Evolutionary conservation across 805 yeast genomes (phyloP), one percentile per base, ranked within the genome.

Genomic region (Candida sithepensis): DNA sequence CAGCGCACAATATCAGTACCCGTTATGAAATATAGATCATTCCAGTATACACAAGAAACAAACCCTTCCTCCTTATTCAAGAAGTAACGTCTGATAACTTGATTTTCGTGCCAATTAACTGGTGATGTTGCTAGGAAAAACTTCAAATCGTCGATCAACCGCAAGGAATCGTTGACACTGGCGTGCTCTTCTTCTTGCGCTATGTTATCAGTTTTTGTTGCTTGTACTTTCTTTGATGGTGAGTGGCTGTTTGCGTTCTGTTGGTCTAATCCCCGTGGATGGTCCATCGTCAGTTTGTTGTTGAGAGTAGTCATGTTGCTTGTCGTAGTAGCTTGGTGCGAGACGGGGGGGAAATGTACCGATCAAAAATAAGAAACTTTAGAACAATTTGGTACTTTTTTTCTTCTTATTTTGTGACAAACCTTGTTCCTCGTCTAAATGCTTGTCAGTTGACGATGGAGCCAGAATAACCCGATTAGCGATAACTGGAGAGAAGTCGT

Each of bases 1-100:
- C 96, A 88, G 49, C 96, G 81, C 41, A 94, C 96, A 49, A 92
- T 91, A 71, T 94, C 98, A 0, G 98, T 92, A 2, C 98, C 98
- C 0, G 98, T 92, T 42, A 92, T 79, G 67, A 86, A 91, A 64
- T 85, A 92, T 13, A 91, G 71, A 60, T 86, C 85, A 59, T 89
- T 87, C 97, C 98, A 92, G 56, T 77, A 84, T 1, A 94, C 89
- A 67, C 99, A 92, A 28, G 88, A 79, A n/a, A 89, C 89, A 55
- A 92, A 89, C 2, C 92, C 94, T 64, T 91, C 97, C 49, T 88
- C 95, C 53, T 85, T 86, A 57, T 89, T 90, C 43, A 92, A 69
- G 61, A 84, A 85, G 65, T 88, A 92, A 45, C 96, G 73, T 60
- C 96, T 75, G 42, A 94, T 87, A 41, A 88, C 84, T 64, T 92